phyloP scores from a whole-genome alignment of 495 filamentous ascomycete species.

The Melanomma pulvis-pyrius region DNA sequence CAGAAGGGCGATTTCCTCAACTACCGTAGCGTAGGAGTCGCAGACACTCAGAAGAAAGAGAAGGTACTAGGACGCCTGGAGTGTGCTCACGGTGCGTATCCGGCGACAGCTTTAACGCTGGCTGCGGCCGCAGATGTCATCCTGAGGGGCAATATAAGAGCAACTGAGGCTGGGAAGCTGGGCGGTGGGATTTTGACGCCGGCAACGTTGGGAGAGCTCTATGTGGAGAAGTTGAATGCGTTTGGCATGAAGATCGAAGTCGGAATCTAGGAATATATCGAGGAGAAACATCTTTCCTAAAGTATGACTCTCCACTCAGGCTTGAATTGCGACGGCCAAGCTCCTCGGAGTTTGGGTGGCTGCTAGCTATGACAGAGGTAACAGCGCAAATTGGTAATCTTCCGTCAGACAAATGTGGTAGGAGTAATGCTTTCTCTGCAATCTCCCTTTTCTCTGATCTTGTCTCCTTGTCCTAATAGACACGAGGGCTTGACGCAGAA shows the following conservation, averaged over 20 bases:
- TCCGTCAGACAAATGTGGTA: too few species aligned
- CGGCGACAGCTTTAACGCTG: conserved; percentile 67
- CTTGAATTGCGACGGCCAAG: too few species aligned
- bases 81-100: conserved; percentile 67
- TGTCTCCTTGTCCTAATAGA: too few species aligned
- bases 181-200: conserved; percentile 76
- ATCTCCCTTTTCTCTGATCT: too few species aligned
- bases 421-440: too few species aligned
- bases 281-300: too few species aligned
- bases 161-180: conserved; percentile 56
- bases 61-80: conserved; percentile 61
- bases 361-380: too few species aligned
- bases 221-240: conserved; percentile 68
- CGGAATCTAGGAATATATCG: neutral
- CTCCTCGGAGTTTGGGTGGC: too few species aligned
- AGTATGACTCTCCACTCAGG: too few species aligned
- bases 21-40: conserved; percentile 66
- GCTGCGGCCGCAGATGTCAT: conserved; percentile 73
- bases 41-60: conserved; percentile 43
- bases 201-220: conserved; percentile 78
- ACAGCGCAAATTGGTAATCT: too few species aligned
- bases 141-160: conserved; percentile 57
- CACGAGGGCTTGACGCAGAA: too few species aligned
- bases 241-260: conserved; percentile 57
- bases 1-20: conserved; percentile 52